Base-by-base conservation (phyloP, 169 alveolate genomes). In the Eimeria zaria region DNA sequence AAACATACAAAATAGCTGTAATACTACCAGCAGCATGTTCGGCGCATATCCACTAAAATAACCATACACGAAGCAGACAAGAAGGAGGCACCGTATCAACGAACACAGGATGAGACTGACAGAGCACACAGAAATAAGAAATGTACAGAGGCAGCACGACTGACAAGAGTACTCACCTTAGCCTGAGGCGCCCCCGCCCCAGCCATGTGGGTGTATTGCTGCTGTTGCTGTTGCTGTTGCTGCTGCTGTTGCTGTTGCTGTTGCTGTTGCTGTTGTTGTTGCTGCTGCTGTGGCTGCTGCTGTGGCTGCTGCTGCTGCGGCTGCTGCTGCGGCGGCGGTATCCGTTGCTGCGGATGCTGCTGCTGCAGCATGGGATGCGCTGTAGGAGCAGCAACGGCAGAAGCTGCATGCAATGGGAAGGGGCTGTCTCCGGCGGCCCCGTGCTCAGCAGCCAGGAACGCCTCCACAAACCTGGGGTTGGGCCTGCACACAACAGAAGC, bases 381-480 rank as follows among this genome's bases (percentile, higher is more conserved):
- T 6, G 78, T 27, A 36, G 91, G 67, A 27, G 62, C 80, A 55
- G 93, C 81, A 85, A 81, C 93, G 20, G 93, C 93, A 36, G 93
- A 85, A 27, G 93, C 80, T 22, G 93, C 64, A 60, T 85, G 93
- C 60, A 85, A 7, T 22, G 93, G 93, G 44, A 60, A 85, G 27
- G 81, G 81, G 30, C 67, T 30, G 67, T 85, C 93, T 60, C 60
- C 93, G 44, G 11, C 74, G 11, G 93, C 48, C 62, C 64, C 93
- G 48, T 85, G 93, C 60, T 60, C 93, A 18, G 81, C 76, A 33
- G 93, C 62, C 55, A 85, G 64, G 80, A 85, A 62, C 30, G 93
- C 76, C 80, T 85, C 93, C 58, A 85, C 93, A 85, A 85, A 85
- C 81, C 93, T 44, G 48, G 93, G 93, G 93, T 85, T 85, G 16